Conservation (phyloP, 345 rosid species). For the Citrus glauca region DNA sequence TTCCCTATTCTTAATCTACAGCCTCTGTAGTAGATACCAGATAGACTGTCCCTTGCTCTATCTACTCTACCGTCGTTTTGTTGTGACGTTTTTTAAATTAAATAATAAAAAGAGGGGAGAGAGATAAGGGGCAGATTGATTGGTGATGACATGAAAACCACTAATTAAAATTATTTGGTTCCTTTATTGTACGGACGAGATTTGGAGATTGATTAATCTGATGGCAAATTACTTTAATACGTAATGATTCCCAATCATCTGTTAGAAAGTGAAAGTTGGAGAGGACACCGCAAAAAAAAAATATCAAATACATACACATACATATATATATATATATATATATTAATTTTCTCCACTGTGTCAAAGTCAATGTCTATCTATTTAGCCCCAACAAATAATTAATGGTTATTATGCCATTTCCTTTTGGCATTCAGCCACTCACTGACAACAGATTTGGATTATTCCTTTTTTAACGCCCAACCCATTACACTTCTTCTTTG, state of each 20-base stretch:
- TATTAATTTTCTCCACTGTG: background rate
- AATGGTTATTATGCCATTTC: background rate
- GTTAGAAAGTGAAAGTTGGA: constrained; percentile 29
- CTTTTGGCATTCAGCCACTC: constrained; percentile 26
- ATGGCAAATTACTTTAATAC: constrained; percentile 14
- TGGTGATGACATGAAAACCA: constrained; percentile 2
- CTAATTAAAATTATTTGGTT: background rate
- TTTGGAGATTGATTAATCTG: constrained; percentile 5
- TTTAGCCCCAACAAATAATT: background rate
- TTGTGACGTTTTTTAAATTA: too few relatives aligned
- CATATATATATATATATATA: too few relatives aligned
- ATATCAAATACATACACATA: rapidly evolving
- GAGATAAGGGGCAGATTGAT: background rate
- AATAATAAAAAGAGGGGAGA: too few relatives aligned
- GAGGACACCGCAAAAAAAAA: background rate
- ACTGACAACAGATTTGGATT: constrained; percentile 26
- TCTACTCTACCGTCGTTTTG: background rate
- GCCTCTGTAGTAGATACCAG: background rate
- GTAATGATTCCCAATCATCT: constrained; percentile 35
- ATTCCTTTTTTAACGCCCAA: background rate
- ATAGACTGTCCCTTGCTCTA: background rate
- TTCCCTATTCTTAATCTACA: background rate
- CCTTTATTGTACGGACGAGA: constrained; percentile 17
- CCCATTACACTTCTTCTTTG: background rate
- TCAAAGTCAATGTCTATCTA: background rate